phyloP scores from a whole-genome alignment of 225 moss, liverwort and hornwort species.

The Physcomitrium patens region DNA sequence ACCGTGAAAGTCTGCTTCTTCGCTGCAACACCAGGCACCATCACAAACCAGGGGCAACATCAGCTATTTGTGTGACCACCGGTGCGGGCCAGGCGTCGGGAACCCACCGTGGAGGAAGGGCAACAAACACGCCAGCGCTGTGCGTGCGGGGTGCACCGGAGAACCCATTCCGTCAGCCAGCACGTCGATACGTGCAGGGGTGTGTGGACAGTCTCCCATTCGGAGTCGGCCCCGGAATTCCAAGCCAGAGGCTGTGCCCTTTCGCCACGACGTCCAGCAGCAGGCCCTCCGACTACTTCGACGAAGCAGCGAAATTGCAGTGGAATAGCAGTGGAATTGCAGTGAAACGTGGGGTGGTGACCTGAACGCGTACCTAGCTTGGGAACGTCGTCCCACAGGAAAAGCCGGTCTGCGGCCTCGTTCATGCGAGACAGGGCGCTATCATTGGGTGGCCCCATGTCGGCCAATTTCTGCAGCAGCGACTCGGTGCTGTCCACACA shows the following conservation, averaged over 20 bases:
- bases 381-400: conserved; percentile 56
- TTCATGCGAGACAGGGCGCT: conserved; percentile 33
- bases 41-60: too few species aligned
- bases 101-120: too few species aligned
- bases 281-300: background rate
- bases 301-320: background rate
- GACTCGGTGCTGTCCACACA: conserved; percentile 33
- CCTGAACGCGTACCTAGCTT: conserved; percentile 39
- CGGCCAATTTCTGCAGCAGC: conserved; percentile 46
- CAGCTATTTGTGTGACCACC: too few species aligned
- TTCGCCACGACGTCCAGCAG: too few species aligned
- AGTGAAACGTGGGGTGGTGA: background rate
- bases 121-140: too few species aligned
- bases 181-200: too few species aligned
- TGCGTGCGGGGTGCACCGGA: too few species aligned
- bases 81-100: too few species aligned
- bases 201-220: too few species aligned
- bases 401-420: conserved; percentile 52
- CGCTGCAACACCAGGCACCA: conserved; percentile 15
- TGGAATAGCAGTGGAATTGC: background rate
- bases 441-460: conserved; percentile 40
- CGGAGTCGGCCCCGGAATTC: too few species aligned
- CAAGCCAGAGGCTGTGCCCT: too few species aligned
- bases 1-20: conserved; percentile 62
- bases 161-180: too few species aligned